Evolutionary conservation across 768 basidiomycete species (phyloP), one percentile per base, ranked within the genome.

Genomic region (Kwoniella pini): DNA sequence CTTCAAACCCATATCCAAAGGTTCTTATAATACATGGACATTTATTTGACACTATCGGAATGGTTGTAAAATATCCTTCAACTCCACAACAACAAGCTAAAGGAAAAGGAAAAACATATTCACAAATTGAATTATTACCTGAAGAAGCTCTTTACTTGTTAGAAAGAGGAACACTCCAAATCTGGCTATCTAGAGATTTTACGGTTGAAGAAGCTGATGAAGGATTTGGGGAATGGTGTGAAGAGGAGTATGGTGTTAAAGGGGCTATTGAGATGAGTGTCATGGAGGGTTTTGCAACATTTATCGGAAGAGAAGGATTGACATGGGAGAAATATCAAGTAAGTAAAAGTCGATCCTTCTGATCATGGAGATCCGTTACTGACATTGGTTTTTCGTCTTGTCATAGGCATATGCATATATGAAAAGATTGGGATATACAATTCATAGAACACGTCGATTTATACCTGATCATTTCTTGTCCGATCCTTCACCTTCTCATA

Each of bases 141-240:
- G 96, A 99, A 80, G 96, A 99, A 80, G 86, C 91, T 0, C 82
- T 99, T 17, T 98, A 97, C 81, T 84, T 98, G 30, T 83, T 95
- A 44, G 96, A 98, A 79, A 82, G 94, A 42, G 95, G 96, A 0
- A 83, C 88, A 1, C 80, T 97, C 63, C 88, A 85, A 62, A 71
- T 72, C 22, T 78, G 69, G 72, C 12, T 67, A 27, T 22, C 55
- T 22, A 49, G 57, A 21, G 63, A 48, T 17, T 44, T 63, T 36
- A 28, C 55, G 21, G 43, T 78, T 28, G 63, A 77, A 33, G 62
- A 44, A 75, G 54, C 48, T 57, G 54, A 76, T 54, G 75, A 81
- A 65, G 79, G 81, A 26, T 79, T 80, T 9, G 76, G 85, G 11
- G 79, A 63, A 42, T 79, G 74, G 65, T 68, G 57, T 10, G 71